These are phyloP conservation scores for Colletotrichum agaves DNA, from an alignment of 2,329 filamentous ascomycete genomes.

Conservation along the genomic window DNA sequence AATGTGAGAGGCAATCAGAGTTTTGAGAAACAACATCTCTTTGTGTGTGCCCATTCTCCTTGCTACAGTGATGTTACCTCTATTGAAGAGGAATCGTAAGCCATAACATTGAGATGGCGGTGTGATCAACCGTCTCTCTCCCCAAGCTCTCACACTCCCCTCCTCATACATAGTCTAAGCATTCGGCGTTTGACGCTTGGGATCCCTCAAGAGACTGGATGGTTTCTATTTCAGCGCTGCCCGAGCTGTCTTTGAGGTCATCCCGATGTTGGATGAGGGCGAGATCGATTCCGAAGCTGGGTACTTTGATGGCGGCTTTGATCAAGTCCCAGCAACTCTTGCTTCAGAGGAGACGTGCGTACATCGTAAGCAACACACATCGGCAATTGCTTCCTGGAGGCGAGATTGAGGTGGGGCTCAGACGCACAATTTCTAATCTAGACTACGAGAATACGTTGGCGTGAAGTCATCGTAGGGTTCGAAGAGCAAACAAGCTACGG, in stretches of 20 bases:
- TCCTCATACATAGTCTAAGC: slow-evolving; percentile 4
- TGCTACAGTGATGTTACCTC: slow-evolving; percentile 4
- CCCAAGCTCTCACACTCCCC: too few species aligned
- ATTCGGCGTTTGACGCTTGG: background rate
- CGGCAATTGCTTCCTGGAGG: slow-evolving; percentile 6
- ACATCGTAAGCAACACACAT: slow-evolving; percentile 1
- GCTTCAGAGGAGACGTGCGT: slow-evolving; percentile 12
- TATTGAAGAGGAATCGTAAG: background rate
- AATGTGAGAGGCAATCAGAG: slow-evolving; percentile 26
- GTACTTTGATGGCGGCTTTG: background rate
- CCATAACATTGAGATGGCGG: slow-evolving; percentile 1
- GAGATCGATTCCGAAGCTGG: background rate
- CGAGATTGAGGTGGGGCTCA: background rate
- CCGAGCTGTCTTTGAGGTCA: background rate
- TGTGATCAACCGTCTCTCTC: background rate
- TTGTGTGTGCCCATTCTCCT: background rate
- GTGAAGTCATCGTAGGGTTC: background rate
- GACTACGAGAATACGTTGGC: background rate
- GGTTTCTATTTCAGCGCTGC: background rate
- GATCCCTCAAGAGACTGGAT: background rate
- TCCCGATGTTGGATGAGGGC: too few species aligned
- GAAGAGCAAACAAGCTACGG: background rate
- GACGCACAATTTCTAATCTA: background rate
- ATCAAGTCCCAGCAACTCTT: slow-evolving; percentile 4
- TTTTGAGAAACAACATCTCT: slow-evolving; percentile 20